Evolutionary conservation across 2,329 filamentous ascomycete species (phyloP), one percentile per base, ranked within the genome.

Genomic region (Fusarium coicis): DNA sequence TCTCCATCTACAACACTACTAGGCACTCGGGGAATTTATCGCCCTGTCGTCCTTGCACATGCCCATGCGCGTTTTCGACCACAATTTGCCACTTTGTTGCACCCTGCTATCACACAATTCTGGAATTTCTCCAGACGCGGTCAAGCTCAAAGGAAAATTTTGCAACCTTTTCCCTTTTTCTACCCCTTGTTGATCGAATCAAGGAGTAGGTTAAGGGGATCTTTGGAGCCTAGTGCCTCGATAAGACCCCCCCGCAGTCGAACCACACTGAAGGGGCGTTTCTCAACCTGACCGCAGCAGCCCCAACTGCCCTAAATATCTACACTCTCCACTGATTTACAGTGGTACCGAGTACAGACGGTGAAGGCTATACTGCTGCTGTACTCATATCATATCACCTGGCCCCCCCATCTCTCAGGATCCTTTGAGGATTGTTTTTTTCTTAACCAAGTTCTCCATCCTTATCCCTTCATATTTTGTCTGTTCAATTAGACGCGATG

Each of bases 401-500:
- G 47, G 34, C 63, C 59, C 59, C 44, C 71, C 73, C 67, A 62
- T 60, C 60, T 58, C 46, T 43, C 32, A 55, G 19, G 55, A 66
- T 63, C 71, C 63, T 74, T 67, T 58, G 56, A 69, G 63, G 66
- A 72, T 66, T 69, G 42, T 49, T 39, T 54, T 71, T 66, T 58
- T 59, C 40, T 36, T 37, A n/a, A 49, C 50, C 64, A 56, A 58
- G 67, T 43, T 70, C 37, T 73, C 30, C 43, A 23, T 66, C 53
- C 49, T 62, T 46, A 42, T 66, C 46, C 46, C 32, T 50, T 50
- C 57, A 52, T 52, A 54, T 50, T 58, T 54, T 36, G 46, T 42
- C 55, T 56, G n/a, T 62, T 67, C 58, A 53, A 43, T 55, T 46
- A 55, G 47, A 56, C 60, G 63, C 42, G 72, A 90, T 90, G 88